phyloP scores from a whole-genome alignment of 2,329 filamentous ascomycete genomes.

The Exophiala dermatitidis region DNA sequence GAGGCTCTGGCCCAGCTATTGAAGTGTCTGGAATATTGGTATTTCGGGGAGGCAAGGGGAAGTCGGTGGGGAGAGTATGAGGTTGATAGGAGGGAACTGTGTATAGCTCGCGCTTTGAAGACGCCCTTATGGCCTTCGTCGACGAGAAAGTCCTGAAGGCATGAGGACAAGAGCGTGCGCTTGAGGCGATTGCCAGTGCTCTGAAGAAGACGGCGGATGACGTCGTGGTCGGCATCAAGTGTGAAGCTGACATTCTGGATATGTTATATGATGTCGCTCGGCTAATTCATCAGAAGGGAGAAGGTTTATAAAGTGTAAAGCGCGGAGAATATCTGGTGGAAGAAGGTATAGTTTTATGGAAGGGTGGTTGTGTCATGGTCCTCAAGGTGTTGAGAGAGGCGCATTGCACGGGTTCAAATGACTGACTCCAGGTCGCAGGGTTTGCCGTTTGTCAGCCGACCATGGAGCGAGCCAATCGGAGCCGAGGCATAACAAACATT shows the following conservation, averaged over 20 bases:
- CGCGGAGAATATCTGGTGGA: neutral
- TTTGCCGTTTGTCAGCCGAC: neutral
- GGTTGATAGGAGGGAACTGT: constrained; percentile 56
- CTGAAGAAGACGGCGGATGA: constrained; percentile 40
- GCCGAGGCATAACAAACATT: neutral
- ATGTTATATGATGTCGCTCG: neutral
- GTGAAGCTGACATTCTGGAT: constrained; percentile 37
- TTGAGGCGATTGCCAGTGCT: constrained; percentile 33
- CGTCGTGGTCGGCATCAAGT: constrained; percentile 39
- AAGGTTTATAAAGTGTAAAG: neutral
- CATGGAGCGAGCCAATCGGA: neutral
- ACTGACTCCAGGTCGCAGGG: neutral
- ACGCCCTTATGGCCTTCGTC: constrained; percentile 36
- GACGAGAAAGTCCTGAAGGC: constrained; percentile 44
- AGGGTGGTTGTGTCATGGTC: neutral
- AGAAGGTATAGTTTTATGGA: neutral
- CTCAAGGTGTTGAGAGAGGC: too few relatives aligned
- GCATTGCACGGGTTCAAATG: neutral
- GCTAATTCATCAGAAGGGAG: too few relatives aligned
- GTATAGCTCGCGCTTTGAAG: constrained; percentile 52
- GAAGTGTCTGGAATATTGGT: constrained; percentile 54
- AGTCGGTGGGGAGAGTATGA: constrained; percentile 49
- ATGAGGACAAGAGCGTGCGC: constrained; percentile 36
- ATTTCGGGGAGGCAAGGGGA: constrained; percentile 51
- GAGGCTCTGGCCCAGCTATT: constrained; percentile 48